A percentile compares a stretch with the other conserved stretches of the same genome.
Evolutionary conservation across 495 filamentous ascomycete genomes (phyloP).

Genomic region (Neurospora sp.): DNA sequence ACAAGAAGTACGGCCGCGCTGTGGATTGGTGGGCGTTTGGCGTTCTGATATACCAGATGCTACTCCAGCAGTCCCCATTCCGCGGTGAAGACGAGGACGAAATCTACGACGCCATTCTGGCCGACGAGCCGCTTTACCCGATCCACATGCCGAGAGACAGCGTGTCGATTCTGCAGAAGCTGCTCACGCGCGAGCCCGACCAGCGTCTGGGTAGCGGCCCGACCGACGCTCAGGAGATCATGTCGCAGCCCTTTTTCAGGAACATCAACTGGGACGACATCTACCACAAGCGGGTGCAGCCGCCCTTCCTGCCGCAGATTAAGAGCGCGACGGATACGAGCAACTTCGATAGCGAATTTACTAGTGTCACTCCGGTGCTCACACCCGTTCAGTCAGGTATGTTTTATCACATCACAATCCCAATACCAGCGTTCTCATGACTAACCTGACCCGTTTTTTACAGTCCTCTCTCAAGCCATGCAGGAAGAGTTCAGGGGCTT

Average conservation of each 20-base stretch:
- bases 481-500: slow-evolving; percentile 99
- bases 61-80: slow-evolving; percentile 97
- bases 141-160: slow-evolving; percentile 99
- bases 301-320: slow-evolving; percentile 84
- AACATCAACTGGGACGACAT: slow-evolving; percentile 99
- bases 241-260: slow-evolving; percentile 97
- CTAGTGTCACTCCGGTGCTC: slow-evolving; percentile 92
- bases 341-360: slow-evolving; percentile 99
- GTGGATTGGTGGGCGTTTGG: slow-evolving; percentile 99
- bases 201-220: slow-evolving; percentile 85
- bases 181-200: slow-evolving; percentile 91
- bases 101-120: slow-evolving; percentile 98
- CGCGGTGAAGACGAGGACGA: slow-evolving; percentile 98
- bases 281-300: slow-evolving; percentile 81
- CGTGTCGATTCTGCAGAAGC: slow-evolving; percentile 95
- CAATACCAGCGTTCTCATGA: not conserved
- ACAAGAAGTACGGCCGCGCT: slow-evolving; percentile 97
- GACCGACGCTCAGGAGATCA: slow-evolving; percentile 97
- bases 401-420: slow-evolving; percentile 14
- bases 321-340: slow-evolving; percentile 90
- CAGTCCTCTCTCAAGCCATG: slow-evolving; percentile 96
- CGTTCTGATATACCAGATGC: slow-evolving; percentile 99
- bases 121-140: slow-evolving; percentile 94
- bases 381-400: slow-evolving; percentile 96
- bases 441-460: slow-evolving; percentile 12